A percentile compares a stretch with the other conserved stretches of the same genome.
Conservation (phyloP, 495 filamentous ascomycete genomes). For the Echria macrotheca region DNA sequence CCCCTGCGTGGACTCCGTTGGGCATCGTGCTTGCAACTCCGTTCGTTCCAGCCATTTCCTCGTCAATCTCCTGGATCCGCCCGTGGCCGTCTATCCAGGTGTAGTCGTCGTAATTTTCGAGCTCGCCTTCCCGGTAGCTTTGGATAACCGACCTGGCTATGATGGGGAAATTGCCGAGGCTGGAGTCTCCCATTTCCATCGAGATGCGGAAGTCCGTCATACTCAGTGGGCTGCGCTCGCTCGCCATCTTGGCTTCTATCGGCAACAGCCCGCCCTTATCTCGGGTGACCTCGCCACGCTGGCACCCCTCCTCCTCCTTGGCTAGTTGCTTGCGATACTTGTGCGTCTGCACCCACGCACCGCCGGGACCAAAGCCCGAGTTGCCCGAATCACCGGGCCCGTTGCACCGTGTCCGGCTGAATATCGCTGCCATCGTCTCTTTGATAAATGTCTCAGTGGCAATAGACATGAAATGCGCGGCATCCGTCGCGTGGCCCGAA, state of each 20-base stretch:
- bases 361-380: constrained; percentile 55
- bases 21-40: constrained; percentile 20
- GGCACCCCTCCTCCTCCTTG: constrained; percentile 62
- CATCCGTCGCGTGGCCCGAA: constrained; percentile 63
- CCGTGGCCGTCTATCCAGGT: constrained; percentile 39
- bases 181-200: constrained; percentile 65
- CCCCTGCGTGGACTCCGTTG: constrained; percentile 39
- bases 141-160: constrained; percentile 66
- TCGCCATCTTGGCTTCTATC: constrained; percentile 64
- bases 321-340: constrained; percentile 68
- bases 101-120: constrained; percentile 57
- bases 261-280: constrained; percentile 73
- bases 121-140: constrained; percentile 68
- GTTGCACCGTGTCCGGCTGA: constrained; percentile 73
- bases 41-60: constrained; percentile 31
- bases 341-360: constrained; percentile 70
- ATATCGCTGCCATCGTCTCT: constrained; percentile 72
- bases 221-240: constrained; percentile 59
- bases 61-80: constrained; percentile 15
- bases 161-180: constrained; percentile 71
- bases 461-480: constrained; percentile 80
- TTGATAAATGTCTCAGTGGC: constrained; percentile 92
- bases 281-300: constrained; percentile 58
- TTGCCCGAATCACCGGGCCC: constrained; percentile 56
- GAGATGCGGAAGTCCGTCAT: constrained; percentile 76